A percentile compares a stretch with the other conserved stretches of the same genome.
These are phyloP conservation scores for Asterionellopsis glacialis DNA, from an alignment of 108 stramenopile species.

Conservation along the genomic window DNA sequence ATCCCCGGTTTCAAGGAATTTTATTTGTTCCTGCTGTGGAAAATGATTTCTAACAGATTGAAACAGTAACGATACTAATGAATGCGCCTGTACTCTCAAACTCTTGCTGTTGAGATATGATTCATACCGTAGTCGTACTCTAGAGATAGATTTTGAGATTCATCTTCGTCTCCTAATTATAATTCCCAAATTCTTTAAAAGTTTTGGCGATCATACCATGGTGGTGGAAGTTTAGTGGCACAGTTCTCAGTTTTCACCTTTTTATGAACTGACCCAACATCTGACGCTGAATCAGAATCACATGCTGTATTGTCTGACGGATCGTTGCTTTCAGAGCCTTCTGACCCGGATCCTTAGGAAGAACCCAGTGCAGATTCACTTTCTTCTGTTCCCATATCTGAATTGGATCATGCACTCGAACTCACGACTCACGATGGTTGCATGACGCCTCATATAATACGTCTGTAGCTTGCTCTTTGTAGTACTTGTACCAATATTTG, in stretches of 20 bases:
- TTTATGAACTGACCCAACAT: conserved; percentile 2
- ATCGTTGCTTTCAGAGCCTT: neutral
- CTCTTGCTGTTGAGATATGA: too few species aligned
- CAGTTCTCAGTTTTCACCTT: conserved; percentile 1
- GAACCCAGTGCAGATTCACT: neutral
- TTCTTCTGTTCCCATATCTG: neutral
- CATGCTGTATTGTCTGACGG: conserved; percentile 2
- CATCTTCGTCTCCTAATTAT: too few species aligned
- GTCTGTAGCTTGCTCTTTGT: neutral
- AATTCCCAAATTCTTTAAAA: too few species aligned
- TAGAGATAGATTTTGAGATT: too few species aligned
- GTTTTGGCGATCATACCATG: too few species aligned
- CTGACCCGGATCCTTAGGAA: neutral
- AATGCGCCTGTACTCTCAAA: too few species aligned
- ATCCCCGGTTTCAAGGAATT: too few species aligned
- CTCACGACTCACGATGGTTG: conserved; percentile 1
- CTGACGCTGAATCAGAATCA: conserved; percentile 8
- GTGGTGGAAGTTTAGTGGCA: too few species aligned
- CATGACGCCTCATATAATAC: neutral
- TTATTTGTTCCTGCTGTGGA: too few species aligned
- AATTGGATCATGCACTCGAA: neutral
- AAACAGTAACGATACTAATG: too few species aligned
- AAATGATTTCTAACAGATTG: too few species aligned
- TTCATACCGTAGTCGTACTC: too few species aligned
- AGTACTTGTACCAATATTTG: neutral